Base-by-base conservation (phyloP, 352 stramenopile species). In the Globisporangium rhizosaccharum region DNA sequence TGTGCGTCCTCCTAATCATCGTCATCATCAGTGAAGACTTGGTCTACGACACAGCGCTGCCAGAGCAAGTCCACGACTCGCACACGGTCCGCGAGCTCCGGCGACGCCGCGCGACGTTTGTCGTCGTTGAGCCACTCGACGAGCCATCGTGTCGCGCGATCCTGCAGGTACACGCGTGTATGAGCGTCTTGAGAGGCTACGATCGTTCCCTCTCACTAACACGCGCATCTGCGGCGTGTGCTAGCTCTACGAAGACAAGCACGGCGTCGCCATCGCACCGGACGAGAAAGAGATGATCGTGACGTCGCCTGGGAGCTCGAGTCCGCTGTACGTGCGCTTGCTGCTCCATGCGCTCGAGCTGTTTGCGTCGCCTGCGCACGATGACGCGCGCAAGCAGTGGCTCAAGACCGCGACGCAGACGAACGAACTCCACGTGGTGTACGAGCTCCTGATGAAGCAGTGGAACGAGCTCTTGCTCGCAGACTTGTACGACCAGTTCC, bases 21-120 rank as follows among this genome's bases (percentile, higher is more conserved):
- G 26, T 6, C 28, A 15, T 33, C 42, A 23, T 53, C 28, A 86
- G 78, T 52, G 78, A 71, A 20, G 82, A 93, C 53, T 53, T 90
- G 15, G 70, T 93, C 25, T 90, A 86, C 46, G 79, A 90, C 60
- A 71, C 75, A 18, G 71, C 65, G 26, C 47, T 90, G 12, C 63
- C 72, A 5, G 51, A 67, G 2, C 59, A 64, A 17, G 62, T 72
- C 9, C 66, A 78, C 50, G 79, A 91, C 56, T 88, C 82, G 2
- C 80, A 87, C 53, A 88, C 78, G 0, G 85, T 92, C 23, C 76
- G 79, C 17, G 84, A 94, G 33, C 61, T 94, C n/a, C 72, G 76
- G 26, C 70, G 84, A 3, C 76, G 82, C 5, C 82, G 76, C 15
- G 70, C 82, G 3, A 72, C 54, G 17, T 91, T 90, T 56, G 52